Evolutionary conservation across 176 grass and related monocot species (phyloP), one percentile per base, ranked within the genome.

Genomic region (Aegilops speltoides): DNA sequence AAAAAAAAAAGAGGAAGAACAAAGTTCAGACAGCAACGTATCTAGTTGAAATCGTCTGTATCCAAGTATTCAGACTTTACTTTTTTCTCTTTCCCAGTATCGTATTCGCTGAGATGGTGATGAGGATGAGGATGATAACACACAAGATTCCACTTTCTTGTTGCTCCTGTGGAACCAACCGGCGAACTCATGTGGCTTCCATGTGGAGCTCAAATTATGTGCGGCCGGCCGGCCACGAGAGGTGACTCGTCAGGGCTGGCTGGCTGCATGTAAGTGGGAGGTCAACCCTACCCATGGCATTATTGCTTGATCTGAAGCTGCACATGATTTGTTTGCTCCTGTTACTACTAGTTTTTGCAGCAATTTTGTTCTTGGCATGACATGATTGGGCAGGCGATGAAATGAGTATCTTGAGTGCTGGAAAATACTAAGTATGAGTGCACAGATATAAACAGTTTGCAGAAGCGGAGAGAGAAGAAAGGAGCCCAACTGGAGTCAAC

Each of bases 161-260:
- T 31, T 82, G 77, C 46, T 56, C 41, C 33, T 50, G 32, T 70
- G 63, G 7, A 59, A 22, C 54, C 54, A 57, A 25, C 40, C 60
- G 76, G 8, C 84, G 46, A 87, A 69, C 88, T 89, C 83, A n/a
- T 71, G 84, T 40, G 81, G 29, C 82, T 78, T 50, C 52, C 54
- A 76, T 76, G 25, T 76, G 86, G 63, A 77, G 82, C 82, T 91
- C 76, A 81, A 91, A 91, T 88, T 36, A 85, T 84, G 82, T 26
- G 63, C 16, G 52, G 70, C 81, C 76, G 63, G 50, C 69, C 28
- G 84, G 68, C 60, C 82, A 81, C 69, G 26, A 60, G 59, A 67
- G 59, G 56, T 87, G 13, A 46, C 72, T 76, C 61, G 81, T 54
- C 61, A 79, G 45, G 59, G 17, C 17, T 59, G 59, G 17, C 17